These are phyloP conservation scores for Graphiopsis chlorocephala DNA, from an alignment of 2,329 filamentous ascomycete genomes.

Conservation along the genomic window DNA sequence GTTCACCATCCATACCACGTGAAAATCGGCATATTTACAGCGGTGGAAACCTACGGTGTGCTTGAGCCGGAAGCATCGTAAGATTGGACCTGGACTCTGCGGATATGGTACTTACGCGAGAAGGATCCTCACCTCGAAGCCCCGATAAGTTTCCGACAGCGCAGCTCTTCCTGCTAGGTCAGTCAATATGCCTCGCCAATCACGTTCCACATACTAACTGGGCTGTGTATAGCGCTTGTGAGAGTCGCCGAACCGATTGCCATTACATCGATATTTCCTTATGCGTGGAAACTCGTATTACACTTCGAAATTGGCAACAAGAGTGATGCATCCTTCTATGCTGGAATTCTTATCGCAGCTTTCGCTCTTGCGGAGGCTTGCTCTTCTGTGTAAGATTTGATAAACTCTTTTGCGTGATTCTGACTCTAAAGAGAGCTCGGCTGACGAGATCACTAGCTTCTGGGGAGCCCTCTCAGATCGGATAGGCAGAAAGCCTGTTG, in stretches of 20 bases:
- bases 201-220: neutral
- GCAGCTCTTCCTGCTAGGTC: slow-evolving; percentile 83
- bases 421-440: neutral
- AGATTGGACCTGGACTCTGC: slow-evolving; percentile 19
- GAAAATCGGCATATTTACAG: neutral
- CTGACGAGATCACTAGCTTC: slow-evolving; percentile 39
- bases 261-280: slow-evolving; percentile 89
- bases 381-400: slow-evolving; percentile 3
- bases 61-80: slow-evolving; percentile 21
- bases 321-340: slow-evolving; percentile 80
- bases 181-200: slow-evolving; percentile 33
- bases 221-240: slow-evolving; percentile 67
- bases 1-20: neutral
- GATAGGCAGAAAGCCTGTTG: slow-evolving; percentile 79
- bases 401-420: neutral
- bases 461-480: slow-evolving; percentile 84
- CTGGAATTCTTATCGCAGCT: slow-evolving; percentile 81
- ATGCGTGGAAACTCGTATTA: slow-evolving; percentile 81
- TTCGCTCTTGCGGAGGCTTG: slow-evolving; percentile 79
- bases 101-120: slow-evolving; percentile 57
- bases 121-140: slow-evolving; percentile 55
- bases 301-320: slow-evolving; percentile 69
- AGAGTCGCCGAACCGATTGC: slow-evolving; percentile 90
- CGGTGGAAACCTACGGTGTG: slow-evolving; percentile 12
- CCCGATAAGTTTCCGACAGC: slow-evolving; percentile 74